Evolutionary conservation across 345 rosid genomes (phyloP).

Genomic region (Nasturtium officinale): DNA sequence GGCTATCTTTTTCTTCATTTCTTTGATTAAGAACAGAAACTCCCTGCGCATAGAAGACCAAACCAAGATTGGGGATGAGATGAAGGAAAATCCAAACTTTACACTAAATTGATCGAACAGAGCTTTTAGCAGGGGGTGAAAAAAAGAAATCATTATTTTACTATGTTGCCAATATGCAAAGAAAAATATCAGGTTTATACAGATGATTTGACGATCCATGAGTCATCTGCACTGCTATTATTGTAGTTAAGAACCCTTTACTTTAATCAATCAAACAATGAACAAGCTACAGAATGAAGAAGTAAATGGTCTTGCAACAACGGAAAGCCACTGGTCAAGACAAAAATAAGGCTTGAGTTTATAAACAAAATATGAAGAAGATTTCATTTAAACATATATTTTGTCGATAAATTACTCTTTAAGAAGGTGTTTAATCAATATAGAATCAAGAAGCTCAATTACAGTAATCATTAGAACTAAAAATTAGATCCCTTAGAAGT

Average conservation of each 20-base stretch:
- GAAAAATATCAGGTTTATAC: not conserved
- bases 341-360: too few relatives aligned
- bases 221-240: not conserved
- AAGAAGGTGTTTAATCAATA: too few relatives aligned
- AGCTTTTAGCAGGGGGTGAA: not conserved
- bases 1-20: slow-evolving; percentile 78
- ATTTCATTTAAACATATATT: not conserved
- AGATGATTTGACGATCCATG: not conserved
- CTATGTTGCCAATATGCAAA: not conserved
- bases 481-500: too few relatives aligned
- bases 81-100: not conserved
- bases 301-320: not conserved
- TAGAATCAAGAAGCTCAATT: too few relatives aligned
- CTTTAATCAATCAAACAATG: not conserved
- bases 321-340: not conserved
- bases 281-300: not conserved
- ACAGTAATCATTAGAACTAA: too few relatives aligned
- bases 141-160: not conserved
- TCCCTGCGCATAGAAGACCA: slow-evolving; percentile 5
- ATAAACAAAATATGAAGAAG: not conserved
- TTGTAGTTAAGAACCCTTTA: not conserved
- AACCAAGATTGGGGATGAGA: not conserved
- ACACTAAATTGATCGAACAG: not conserved
- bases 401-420: too few relatives aligned
- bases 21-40: not conserved